These are phyloP conservation scores for Bacidia rubella DNA, from an alignment of 495 filamentous ascomycete genomes.

Conservation along the genomic window DNA sequence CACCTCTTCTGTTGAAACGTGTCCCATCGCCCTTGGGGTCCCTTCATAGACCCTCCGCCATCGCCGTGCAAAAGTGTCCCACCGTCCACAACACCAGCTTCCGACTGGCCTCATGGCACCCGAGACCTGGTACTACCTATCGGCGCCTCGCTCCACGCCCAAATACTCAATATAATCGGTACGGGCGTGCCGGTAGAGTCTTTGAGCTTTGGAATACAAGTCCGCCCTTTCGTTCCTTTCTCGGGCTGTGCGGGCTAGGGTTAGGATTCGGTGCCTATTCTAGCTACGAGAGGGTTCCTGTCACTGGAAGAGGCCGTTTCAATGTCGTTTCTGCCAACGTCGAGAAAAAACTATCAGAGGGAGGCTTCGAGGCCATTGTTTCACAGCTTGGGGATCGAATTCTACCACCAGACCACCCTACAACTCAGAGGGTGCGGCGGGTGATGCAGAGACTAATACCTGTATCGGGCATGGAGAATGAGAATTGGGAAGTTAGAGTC, in stretches of 20 bases:
- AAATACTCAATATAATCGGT: slow-evolving; percentile 12
- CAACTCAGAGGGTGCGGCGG: slow-evolving; percentile 42
- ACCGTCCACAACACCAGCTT: too few relatives aligned
- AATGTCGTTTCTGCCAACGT: slow-evolving; percentile 50
- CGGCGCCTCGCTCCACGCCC: background rate
- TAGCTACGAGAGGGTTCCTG: slow-evolving; percentile 69
- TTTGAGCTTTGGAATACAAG: slow-evolving; percentile 9
- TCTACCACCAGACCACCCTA: slow-evolving; percentile 37
- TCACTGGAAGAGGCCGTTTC: slow-evolving; percentile 66
- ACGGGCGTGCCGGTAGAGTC: slow-evolving; percentile 1
- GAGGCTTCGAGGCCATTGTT: slow-evolving; percentile 39
- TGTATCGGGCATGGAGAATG: slow-evolving; percentile 43
- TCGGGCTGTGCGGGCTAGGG: slow-evolving; percentile 19
- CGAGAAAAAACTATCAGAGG: slow-evolving; percentile 40
- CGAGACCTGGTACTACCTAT: background rate
- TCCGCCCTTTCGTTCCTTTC: slow-evolving; percentile 12
- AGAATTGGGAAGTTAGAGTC: slow-evolving; percentile 74
- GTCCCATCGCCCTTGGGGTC: background rate
- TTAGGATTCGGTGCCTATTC: slow-evolving; percentile 47
- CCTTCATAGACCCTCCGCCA: background rate
- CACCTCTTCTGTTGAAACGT: background rate
- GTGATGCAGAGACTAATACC: slow-evolving; percentile 65
- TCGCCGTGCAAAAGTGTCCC: too few relatives aligned
- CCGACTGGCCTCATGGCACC: background rate
- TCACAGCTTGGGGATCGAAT: slow-evolving; percentile 33